Evolutionary conservation across 208 protist genomes (phyloP), one percentile per base, ranked within the genome.

Genomic region (Leptomonas pyrrhocoris): DNA sequence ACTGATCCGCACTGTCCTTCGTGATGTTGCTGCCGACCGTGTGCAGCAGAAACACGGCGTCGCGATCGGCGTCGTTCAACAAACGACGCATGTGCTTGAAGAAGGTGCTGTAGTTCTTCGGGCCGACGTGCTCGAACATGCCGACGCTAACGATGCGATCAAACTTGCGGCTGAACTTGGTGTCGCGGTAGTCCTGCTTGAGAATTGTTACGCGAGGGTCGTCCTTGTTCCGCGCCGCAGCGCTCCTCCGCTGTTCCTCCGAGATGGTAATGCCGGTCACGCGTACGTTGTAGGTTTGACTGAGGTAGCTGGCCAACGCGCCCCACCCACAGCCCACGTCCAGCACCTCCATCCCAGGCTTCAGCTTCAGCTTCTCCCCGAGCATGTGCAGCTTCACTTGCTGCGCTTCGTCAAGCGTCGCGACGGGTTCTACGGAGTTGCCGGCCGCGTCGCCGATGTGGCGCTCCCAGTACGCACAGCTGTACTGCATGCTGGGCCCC

Each of bases 41-140:
- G 78, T 94, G 88, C 34, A 94, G 84, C 46, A 91, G 42, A 28
- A 92, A 79, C 13, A 90, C 55, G 5, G 84, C 83, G 34, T 89
- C 73, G 2, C 68, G 72, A 65, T 89, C 89, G 25, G 77, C 58
- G 60, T 94, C 83, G 36, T 73, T 72, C 23, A 94, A 51, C 23
- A 91, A 72, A 15, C 82, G 63, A 9, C 72, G 76, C 66, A 94
- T 84, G 67, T 84, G 72, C 42, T 76, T 79, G 58, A 94, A 88
- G 75, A 85, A 94, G 46, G 57, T 76, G 40, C 71, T 71, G 76
- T 93, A 94, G 83, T 94, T 94, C 73, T 85, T 83, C 11, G 86
- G 80, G 0, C 89, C 89, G 2, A 93, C 89, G 71, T 95, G 89
- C 79, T 95, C 89, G 43, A 91, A 91, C 89, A 95, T 95, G 67